Conservation (phyloP, 2,329 filamentous ascomycete species). For the Fusarium pseudonygamai region DNA sequence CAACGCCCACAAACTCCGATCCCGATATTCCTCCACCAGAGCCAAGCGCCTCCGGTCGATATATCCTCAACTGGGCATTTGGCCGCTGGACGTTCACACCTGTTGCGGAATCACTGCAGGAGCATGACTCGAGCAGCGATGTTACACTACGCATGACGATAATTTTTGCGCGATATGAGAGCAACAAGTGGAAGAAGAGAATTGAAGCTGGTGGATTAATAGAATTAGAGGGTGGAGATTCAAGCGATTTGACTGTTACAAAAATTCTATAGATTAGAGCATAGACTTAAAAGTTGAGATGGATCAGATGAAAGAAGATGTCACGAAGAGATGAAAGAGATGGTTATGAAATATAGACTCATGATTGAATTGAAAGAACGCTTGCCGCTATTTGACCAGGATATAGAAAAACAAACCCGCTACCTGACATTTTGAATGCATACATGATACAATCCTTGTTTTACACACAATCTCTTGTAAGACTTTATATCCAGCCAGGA, state of each 20-base stretch:
- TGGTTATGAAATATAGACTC: constrained; percentile 28
- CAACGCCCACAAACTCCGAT: constrained; percentile 61
- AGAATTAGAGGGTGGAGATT: constrained; percentile 56
- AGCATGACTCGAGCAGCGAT: constrained; percentile 66
- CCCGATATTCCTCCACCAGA: constrained; percentile 52
- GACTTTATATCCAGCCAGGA: constrained; percentile 38
- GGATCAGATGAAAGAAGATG: constrained; percentile 20
- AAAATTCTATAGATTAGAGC: constrained; percentile 55
- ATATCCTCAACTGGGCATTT: constrained; percentile 98
- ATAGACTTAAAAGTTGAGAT: constrained; percentile 6
- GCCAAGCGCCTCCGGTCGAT: constrained; percentile 59
- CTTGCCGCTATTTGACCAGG: constrained; percentile 24
- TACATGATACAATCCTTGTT: constrained; percentile 11
- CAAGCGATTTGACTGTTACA: constrained; percentile 62
- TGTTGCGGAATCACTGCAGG: constrained; percentile 50
- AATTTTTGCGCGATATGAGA: constrained; percentile 77
- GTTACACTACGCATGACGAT: constrained; percentile 75
- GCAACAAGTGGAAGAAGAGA: constrained; percentile 79
- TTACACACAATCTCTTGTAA: not conserved
- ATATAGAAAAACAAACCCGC: constrained; percentile 23
- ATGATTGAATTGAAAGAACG: constrained; percentile 21
- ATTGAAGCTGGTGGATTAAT: constrained; percentile 67
- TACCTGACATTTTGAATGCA: constrained; percentile 19
- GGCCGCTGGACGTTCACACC: constrained; percentile 91
- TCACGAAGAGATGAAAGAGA: constrained; percentile 35